Evolutionary conservation across 495 filamentous ascomycete genomes (phyloP), one percentile per base, ranked within the genome.

Genomic region (Daldinia bambusicola): DNA sequence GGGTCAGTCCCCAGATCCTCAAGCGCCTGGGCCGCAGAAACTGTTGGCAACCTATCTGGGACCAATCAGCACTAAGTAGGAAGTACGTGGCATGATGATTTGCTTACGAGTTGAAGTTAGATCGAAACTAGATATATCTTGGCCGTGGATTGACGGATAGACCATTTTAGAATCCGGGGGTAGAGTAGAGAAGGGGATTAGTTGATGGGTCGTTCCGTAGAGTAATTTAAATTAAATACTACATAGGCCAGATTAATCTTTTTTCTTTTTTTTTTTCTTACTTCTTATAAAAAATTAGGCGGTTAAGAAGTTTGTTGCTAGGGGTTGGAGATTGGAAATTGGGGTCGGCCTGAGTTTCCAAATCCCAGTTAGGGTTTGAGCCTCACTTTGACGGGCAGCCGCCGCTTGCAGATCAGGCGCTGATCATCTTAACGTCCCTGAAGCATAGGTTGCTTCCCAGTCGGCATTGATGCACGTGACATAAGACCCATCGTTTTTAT

Each of bases 1-100:
- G 80, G 76, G 34, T 77, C 78, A 22, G 81, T 79, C 31, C 86
- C 84, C 9, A 90, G 84, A 18, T 90, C 85, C 57, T 91, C 86
- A 41, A 97, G 81, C 8, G 92, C 93, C 78, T 96, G 88, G 0
- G 94, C 93, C 45, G 94, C 94, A 2, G 95, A 94, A 18, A 97
- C 85, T 1, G 95, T 94, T n/a, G 92, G 87, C 34, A 99, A 84
- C 6, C 92, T 91, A 80, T 92, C 91, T 92, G 59, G 5, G 36
- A 3, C 8, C n/a, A 20, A 69, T 77, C 22, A 75, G 66, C 10
- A 45, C 50, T 51, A 40, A 14, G 38, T 36, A 20, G 63, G 1
- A 65, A 14, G 13, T 57, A 20, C 58, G 30, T 38, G 5, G 14
- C 18, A 30, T 4, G 12, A 18, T 57, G 9, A 18, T 43, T 40